Evolutionary conservation across 1,284 basidiomycete genomes (phyloP), one percentile per base, ranked within the genome.

Genomic region (Omphalotus olearius): DNA sequence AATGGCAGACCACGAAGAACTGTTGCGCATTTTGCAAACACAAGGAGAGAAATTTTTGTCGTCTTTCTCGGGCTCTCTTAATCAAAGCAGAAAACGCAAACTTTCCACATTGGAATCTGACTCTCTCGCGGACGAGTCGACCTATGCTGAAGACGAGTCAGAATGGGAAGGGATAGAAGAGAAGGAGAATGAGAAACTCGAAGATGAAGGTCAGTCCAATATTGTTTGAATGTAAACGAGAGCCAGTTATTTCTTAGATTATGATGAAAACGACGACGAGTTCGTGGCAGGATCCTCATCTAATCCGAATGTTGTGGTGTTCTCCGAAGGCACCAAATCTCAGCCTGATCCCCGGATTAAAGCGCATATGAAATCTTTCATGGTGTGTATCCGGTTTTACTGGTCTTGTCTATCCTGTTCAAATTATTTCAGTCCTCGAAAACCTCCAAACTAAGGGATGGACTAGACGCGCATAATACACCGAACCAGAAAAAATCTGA

Each of bases 351-450:
- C 40, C 56, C 59, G 25, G 50, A 58, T 9, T 10, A 81, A 74
- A 63, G 66, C 70, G 5, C 72, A 76, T 45, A 75, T 70, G 66
- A 86, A 77, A 63, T 74, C 80, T 1, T 90, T 91, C 62, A 90
- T 91, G 87, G 88, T 88, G 56, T 51, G 71, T 64, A 18, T 23
- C 20, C 16, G 54, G 55, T 36, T 14, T 18, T 33, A 33, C 5
- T 49, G 16, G 47, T 45, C 5, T 50, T 20, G 39, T 33, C 40
- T 54, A 11, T 52, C 40, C 52, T 17, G 28, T 38, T 2, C 5
- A 33, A n/a, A 33, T 20, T 18, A 36, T 7, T 23, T 20, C 58
- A 91, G 89, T 91, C 89, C 2, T 87, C 88, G 17, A 90, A 85
- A 69, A 78, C 88, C 16, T 75, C 78, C 13, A 83, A 82, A 62